Base-by-base conservation (phyloP, 345 rosid species). In the Sisymbrium altissimum region DNA sequence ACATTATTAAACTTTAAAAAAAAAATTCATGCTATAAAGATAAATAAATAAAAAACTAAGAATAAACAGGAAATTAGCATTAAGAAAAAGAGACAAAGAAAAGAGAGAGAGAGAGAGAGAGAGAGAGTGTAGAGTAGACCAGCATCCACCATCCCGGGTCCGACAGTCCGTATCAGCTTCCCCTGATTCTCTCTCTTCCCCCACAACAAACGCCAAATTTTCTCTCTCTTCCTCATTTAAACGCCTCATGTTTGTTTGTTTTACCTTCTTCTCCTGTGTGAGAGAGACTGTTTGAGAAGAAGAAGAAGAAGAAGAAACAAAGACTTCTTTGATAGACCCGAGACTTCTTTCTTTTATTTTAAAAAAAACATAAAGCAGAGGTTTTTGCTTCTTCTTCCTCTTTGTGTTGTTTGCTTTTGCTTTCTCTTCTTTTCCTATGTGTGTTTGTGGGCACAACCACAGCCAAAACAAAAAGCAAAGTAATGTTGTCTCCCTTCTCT, bases 151-250 rank as follows among this genome's bases (percentile, higher is more conserved):
- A 14, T 60, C 55, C 32, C 63, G 63, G 73, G 48, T 68, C 79
- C 73, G 79, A 75, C 68, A 67, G 63, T 50, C 68, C 79, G 79
- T 67, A 75, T 75, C 68, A 67, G 79, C 79, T 48, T 75, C 73
- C 73, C 73, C 79, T 68, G 68, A 67, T 49, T 60, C 73, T 50
- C 79, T 66, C 62, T 33, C 57, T 21, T 32, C 35, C 7, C 35
- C 33, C 35, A 32, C 35, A 32, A 32, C 35, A 32, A 32, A 5
- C 35, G 8, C 75, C 75, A 30, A 46, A 39, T 50, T 52, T 30
- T 60, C 60, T 50, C 57, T 55, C 46, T 10, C 49, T 50, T 7
- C 21, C 10, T 23, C 48, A 52, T 75, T 75, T 75, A 75, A 68
- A 68, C 64, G 45, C 41, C 45, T 63, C 66, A 46, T 52, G 33